phyloP scores from a whole-genome alignment of 176 grass and related monocot genomes.

The bread wheat (Triticum aestivum) region IWGSC_CS_RefSeq_v2.1 NC_057804.1:499423567-499424066 shows the following conservation, averaged over 20 bases:
- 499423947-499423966: constrained; percentile 14
- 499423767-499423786: constrained; percentile 34
- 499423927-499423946: background rate
- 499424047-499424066: constrained; percentile 26
- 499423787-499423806: constrained; percentile 37
- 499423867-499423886: constrained; percentile 18
- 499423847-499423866: constrained; percentile 6
- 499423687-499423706: constrained; percentile 60
- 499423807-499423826: constrained; percentile 44
- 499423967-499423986: constrained; percentile 34
- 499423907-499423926: background rate
- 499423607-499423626: constrained; percentile 68
- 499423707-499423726: constrained; percentile 61
- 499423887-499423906: constrained; percentile 34
- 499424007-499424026: constrained; percentile 64
- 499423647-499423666: constrained; percentile 65
- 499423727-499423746: constrained; percentile 47
- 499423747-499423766: constrained; percentile 10
- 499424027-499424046: constrained; percentile 20
- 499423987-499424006: constrained; percentile 46
- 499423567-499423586: constrained; percentile 66
- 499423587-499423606: constrained; percentile 67
- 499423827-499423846: background rate
- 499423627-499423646: constrained; percentile 76
- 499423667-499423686: constrained; percentile 51